Evolutionary conservation across 345 rosid species (phyloP).

Genomic region (Hibiscus tridactylites): DNA sequence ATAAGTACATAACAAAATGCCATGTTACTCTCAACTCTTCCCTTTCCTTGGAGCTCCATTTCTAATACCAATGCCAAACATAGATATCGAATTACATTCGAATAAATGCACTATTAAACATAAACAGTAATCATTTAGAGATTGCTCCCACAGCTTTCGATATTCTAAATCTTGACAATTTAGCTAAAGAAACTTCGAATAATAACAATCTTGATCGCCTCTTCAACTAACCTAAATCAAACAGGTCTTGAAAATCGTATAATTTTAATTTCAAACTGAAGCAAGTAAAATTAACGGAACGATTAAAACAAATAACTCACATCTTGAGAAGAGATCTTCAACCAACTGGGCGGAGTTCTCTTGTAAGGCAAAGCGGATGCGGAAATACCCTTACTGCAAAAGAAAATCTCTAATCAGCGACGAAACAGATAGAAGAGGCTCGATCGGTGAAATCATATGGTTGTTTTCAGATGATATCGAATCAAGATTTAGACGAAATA

Average conservation of each 20-base stretch:
- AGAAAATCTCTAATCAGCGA: not conserved
- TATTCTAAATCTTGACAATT: not conserved
- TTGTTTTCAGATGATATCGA: not conserved
- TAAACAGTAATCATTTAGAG: not conserved
- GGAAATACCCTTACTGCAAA: slow-evolving; percentile 66
- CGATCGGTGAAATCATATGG: not conserved
- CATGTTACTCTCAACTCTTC: not conserved
- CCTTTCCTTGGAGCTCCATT: not conserved
- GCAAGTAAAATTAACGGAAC: not conserved
- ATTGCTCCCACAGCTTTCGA: not conserved
- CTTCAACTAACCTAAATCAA: not conserved
- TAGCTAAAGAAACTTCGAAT: not conserved
- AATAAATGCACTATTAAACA: not conserved
- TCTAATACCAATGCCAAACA: not conserved
- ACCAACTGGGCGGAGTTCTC: slow-evolving; percentile 77
- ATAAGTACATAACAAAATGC: not conserved
- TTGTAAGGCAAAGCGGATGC: slow-evolving; percentile 87
- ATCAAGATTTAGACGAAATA: not conserved
- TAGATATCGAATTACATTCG: not conserved
- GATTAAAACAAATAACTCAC: slow-evolving; percentile 15
- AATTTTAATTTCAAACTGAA: not conserved
- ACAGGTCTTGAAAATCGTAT: not conserved
- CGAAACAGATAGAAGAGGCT: not conserved
- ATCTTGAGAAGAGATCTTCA: slow-evolving; percentile 59
- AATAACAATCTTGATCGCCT: not conserved